Evolutionary conservation across 108 stramenopile species (phyloP), one percentile per base, ranked within the genome.

Genomic region (Skeletonema marinoi): DNA sequence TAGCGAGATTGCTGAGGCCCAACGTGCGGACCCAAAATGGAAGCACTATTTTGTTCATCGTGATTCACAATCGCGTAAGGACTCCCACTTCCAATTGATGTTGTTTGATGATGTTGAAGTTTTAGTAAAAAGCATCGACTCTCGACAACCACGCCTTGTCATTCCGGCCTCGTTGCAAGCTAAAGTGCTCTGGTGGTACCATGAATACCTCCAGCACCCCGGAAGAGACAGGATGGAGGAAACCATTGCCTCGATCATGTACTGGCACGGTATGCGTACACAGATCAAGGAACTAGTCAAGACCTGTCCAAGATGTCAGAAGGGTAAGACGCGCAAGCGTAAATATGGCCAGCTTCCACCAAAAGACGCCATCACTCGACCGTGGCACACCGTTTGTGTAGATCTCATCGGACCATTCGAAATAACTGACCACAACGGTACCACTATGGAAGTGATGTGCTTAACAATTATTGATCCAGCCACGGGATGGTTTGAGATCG

Each of bases 401-500:
- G 69, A 70, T 33, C 30, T 56, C 5, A 35, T 70, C 38, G 69
- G 69, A 4, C 48, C 69, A 4, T 70, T 51, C 32, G 50, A 12
- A 6, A 29, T 70, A 4, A 70, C 50, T 3, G 58, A 19, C 56
- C 3, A 36, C 32, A 46, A 70, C 2, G 69, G 69, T 2, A 32
- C 51, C 2, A 12, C 14, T 5, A 14, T 58, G 33, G 58, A 70
- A 14, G 50, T 70, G 3, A 56, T 59, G 69, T 32, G 5, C 3
- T 25, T 70, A 58, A 70, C 69, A 6, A 70, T 70, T 30, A 74
- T 74, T 6, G 73, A 74, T 38, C 73, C 64, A 0, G 64, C 73
- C 13, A 66, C 73, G 1, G 59, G 64, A 16, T 74, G 73, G 73
- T 65, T 74, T 36, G 73, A 74, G 16, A 33, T 74, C n/a, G 65